These are phyloP conservation scores for Globisporangium splendens DNA, from an alignment of 352 stramenopile species.

Conservation along the genomic window DNA sequence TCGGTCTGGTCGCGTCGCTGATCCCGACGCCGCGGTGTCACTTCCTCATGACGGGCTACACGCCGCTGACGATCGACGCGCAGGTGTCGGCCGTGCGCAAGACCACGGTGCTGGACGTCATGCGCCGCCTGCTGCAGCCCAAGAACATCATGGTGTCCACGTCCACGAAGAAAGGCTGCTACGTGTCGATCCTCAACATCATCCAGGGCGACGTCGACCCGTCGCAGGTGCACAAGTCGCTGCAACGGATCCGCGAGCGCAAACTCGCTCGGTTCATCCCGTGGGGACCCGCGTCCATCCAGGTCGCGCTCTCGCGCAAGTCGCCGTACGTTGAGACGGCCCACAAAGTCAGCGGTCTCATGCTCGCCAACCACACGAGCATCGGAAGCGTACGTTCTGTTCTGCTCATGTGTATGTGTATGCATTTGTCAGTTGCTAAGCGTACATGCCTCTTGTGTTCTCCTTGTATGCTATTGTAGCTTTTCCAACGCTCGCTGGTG, in stretches of 20 bases:
- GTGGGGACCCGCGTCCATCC: conserved; percentile 98
- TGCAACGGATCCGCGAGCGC: conserved; percentile 97
- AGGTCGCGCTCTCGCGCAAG: conserved; percentile 97
- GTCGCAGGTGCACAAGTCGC: conserved; percentile 97
- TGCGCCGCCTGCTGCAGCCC: conserved; percentile 93
- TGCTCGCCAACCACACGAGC: conserved; percentile 99
- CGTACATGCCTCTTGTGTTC: neutral
- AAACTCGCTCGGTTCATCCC: conserved; percentile 98
- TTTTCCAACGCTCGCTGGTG: conserved; percentile 89
- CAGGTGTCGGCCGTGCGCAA: conserved; percentile 93
- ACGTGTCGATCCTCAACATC: conserved; percentile 99
- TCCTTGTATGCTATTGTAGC: conserved; percentile 17
- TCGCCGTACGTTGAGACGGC: conserved; percentile 96
- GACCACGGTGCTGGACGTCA: conserved; percentile 99
- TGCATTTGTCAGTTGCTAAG: neutral
- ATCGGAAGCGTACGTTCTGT: conserved; percentile 78
- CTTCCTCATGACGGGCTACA: conserved; percentile 99
- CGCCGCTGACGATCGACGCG: conserved; percentile 94
- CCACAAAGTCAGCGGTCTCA: conserved; percentile 97
- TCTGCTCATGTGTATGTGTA: neutral
- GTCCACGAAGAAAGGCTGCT: conserved; percentile 94
- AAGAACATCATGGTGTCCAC: conserved; percentile 99
- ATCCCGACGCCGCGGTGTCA: conserved; percentile 99
- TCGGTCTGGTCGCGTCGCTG: conserved; percentile 96
- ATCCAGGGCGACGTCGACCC: conserved; percentile 99